These are phyloP conservation scores for Paradendryphiella salina DNA, from an alignment of 2,329 filamentous ascomycete species.

Conservation along the genomic window DNA sequence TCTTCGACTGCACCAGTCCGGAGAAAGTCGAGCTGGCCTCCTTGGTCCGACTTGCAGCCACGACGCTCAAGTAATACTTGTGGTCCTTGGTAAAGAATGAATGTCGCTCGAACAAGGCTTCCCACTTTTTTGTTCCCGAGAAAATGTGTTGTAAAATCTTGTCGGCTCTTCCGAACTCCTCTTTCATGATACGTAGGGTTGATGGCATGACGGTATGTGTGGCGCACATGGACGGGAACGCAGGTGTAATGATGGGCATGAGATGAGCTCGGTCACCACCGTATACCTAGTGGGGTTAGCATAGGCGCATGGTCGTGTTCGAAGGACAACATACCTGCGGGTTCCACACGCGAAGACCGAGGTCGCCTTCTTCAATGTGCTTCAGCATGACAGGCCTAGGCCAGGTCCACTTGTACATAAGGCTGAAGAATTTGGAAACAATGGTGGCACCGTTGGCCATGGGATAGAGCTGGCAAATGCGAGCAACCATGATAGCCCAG, in stretches of 20 bases:
- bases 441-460: conserved; percentile 87
- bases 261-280: conserved; percentile 80
- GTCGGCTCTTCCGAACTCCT: conserved; percentile 77
- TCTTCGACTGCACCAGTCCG: conserved; percentile 90
- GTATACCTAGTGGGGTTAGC: conserved; percentile 62
- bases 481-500: conserved; percentile 96
- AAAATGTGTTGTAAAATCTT: conserved; percentile 81
- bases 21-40: conserved; percentile 87
- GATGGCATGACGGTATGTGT: conserved; percentile 92
- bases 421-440: conserved; percentile 89
- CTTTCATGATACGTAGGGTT: conserved; percentile 79
- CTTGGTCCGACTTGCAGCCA: conserved; percentile 78
- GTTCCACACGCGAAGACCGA: conserved; percentile 91
- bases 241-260: conserved; percentile 98
- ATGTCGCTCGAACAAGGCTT: conserved; percentile 84
- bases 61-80: conserved; percentile 93
- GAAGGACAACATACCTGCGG: conserved; percentile 65
- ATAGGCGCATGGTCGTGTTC: conserved; percentile 10
- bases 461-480: conserved; percentile 94
- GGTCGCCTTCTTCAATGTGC: conserved; percentile 76
- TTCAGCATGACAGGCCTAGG: conserved; percentile 91
- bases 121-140: conserved; percentile 76
- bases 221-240: conserved; percentile 96
- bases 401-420: conserved; percentile 92
- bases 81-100: conserved; percentile 91